Conservation (phyloP, 192 early-diverging fungal species). For the Gigaspora rosea region DNA sequence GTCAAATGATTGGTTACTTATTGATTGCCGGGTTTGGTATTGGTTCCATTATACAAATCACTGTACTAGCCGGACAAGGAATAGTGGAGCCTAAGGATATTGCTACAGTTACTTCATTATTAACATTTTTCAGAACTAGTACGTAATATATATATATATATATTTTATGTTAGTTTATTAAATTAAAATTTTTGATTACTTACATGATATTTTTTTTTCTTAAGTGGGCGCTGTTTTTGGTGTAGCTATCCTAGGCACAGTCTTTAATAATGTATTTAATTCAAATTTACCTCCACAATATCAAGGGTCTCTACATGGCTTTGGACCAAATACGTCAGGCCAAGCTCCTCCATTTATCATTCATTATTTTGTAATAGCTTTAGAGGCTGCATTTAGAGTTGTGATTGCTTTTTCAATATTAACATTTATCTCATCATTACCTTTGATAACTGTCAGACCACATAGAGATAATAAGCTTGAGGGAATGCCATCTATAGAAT, state of each 20-base stretch:
- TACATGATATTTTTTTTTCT: conserved; percentile 40
- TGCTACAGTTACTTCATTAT: conserved; percentile 63
- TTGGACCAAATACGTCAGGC: too few species aligned
- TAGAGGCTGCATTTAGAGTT: too few species aligned
- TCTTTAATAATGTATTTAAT: conserved; percentile 37
- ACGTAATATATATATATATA: neutral
- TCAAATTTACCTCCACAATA: too few species aligned
- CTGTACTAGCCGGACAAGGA: conserved; percentile 68
- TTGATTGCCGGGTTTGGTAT: conserved; percentile 73
- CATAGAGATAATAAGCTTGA: too few species aligned
- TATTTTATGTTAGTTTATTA: neutral
- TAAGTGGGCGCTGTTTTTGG: conserved; percentile 39
- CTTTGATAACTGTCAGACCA: too few species aligned
- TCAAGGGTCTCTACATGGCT: too few species aligned
- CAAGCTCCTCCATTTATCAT: too few species aligned
- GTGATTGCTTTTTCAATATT: too few species aligned
- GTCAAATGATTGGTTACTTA: conserved; percentile 62
- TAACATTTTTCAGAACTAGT: conserved; percentile 64
- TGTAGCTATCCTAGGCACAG: conserved; percentile 41
- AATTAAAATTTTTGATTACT: conserved; percentile 35
- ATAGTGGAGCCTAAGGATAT: conserved; percentile 60
- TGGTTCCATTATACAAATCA: conserved; percentile 71
- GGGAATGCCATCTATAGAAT: too few species aligned
- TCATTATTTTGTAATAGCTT: too few species aligned
- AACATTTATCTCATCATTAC: too few species aligned